phyloP scores from a whole-genome alignment of 2,329 filamentous ascomycete species.

The Thelonectria rubi region DNA sequence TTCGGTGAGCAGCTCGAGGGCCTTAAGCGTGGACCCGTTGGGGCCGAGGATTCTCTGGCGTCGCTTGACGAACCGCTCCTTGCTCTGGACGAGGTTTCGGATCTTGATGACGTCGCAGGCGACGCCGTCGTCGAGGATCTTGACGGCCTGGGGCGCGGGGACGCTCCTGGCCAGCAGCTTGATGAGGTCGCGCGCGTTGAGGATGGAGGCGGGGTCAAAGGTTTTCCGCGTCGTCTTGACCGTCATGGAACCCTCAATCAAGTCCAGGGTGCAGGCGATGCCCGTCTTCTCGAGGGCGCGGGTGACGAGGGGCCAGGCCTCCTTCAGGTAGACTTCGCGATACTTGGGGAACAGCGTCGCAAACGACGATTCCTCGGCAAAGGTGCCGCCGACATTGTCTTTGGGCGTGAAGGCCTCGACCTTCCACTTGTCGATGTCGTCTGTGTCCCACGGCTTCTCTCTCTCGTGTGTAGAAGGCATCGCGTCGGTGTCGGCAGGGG shows the following conservation, averaged over 20 bases:
- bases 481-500: constrained; percentile 8
- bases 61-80: constrained; percentile 94
- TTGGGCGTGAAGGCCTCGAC: constrained; percentile 84
- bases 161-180: constrained; percentile 92
- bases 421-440: constrained; percentile 98
- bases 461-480: constrained; percentile 92
- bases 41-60: constrained; percentile 92
- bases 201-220: constrained; percentile 88
- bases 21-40: constrained; percentile 91
- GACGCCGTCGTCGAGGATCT: constrained; percentile 90
- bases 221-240: constrained; percentile 95
- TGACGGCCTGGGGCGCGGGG: constrained; percentile 90
- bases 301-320: constrained; percentile 92
- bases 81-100: constrained; percentile 86
- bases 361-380: constrained; percentile 94
- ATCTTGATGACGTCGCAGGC: constrained; percentile 98
- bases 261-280: constrained; percentile 89
- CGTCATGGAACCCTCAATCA: constrained; percentile 96
- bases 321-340: constrained; percentile 90
- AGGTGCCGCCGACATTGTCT: constrained; percentile 86
- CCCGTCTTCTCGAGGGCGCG: constrained; percentile 85
- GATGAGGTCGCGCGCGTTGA: constrained; percentile 94
- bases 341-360: constrained; percentile 92
- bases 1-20: constrained; percentile 87
- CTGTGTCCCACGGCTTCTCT: constrained; percentile 95